These are phyloP conservation scores for Verticillium dahliae DNA, from an alignment of 2,329 filamentous ascomycete species.

Conservation along the genomic window DNA sequence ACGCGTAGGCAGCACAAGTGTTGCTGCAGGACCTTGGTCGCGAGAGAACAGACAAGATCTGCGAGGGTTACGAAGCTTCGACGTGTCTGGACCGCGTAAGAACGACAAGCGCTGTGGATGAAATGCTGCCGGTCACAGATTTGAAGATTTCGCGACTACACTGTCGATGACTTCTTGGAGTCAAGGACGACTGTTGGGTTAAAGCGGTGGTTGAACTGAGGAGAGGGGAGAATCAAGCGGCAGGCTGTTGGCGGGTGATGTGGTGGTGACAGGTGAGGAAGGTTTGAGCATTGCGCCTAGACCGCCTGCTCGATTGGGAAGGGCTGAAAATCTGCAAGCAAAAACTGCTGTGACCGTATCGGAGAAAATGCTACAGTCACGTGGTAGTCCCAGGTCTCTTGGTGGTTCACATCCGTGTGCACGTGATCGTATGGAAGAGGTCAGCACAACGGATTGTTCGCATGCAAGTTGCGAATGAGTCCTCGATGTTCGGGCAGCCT, in stretches of 20 bases:
- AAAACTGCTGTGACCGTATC: neutral
- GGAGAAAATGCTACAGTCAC: neutral
- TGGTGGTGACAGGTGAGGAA: neutral
- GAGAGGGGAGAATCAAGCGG: neutral
- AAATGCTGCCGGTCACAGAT: neutral
- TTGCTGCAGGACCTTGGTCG: neutral
- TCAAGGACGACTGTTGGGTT: neutral
- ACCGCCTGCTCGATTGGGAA: constrained; percentile 7
- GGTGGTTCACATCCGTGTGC: neutral
- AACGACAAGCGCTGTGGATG: neutral
- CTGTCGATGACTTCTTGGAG: neutral
- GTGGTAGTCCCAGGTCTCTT: neutral
- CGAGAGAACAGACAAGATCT: neutral
- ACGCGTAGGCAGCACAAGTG: neutral
- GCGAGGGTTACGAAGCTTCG: neutral
- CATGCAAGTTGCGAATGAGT: too few relatives aligned
- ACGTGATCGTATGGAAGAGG: neutral
- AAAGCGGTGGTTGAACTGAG: neutral
- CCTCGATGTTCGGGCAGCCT: too few relatives aligned
- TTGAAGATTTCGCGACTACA: neutral
- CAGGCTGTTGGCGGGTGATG: neutral
- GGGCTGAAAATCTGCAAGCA: neutral
- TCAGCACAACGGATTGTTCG: too few relatives aligned
- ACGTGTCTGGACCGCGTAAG: neutral
- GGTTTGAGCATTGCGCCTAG: constrained; percentile 7